These are phyloP conservation scores for Cercophora scortea DNA, from an alignment of 495 filamentous ascomycete genomes.

Conservation along the genomic window DNA sequence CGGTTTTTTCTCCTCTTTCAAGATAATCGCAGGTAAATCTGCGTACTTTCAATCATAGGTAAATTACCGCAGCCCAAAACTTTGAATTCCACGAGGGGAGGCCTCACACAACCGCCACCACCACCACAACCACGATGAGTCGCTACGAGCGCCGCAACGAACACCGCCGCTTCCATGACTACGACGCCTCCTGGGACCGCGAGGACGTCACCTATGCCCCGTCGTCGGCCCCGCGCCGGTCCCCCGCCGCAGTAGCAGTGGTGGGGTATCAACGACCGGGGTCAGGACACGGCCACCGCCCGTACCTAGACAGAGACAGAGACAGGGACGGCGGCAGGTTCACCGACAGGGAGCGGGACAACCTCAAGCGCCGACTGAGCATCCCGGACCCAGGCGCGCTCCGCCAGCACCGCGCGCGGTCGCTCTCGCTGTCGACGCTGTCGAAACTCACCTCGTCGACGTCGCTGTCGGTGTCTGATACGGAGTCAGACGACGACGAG, in stretches of 20 bases:
- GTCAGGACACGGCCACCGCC: background rate
- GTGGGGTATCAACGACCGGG: background rate
- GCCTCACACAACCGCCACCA: too few relatives aligned
- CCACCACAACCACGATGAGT: constrained; percentile 5
- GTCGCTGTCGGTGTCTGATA: constrained; percentile 1
- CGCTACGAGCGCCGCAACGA: background rate
- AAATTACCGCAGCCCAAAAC: too few relatives aligned
- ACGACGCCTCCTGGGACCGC: background rate
- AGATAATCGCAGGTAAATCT: too few relatives aligned
- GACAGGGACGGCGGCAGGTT: background rate
- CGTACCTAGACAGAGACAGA: background rate
- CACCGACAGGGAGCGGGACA: constrained; percentile 5
- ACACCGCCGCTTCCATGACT: background rate
- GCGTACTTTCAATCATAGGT: too few relatives aligned
- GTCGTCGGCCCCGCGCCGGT: background rate
- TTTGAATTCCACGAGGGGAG: too few relatives aligned
- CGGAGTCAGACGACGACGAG: background rate
- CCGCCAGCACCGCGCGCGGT: constrained; percentile 1
- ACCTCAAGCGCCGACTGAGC: constrained; percentile 5
- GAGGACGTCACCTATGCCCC: background rate
- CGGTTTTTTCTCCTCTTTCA: too few relatives aligned
- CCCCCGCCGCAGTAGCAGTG: background rate
- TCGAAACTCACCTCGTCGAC: background rate
- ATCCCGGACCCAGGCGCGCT: background rate
- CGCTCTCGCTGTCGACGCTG: constrained; percentile 6